Conservation (phyloP, 2,329 filamentous ascomycete species). For the Purpureocillium lavendulum region DNA sequence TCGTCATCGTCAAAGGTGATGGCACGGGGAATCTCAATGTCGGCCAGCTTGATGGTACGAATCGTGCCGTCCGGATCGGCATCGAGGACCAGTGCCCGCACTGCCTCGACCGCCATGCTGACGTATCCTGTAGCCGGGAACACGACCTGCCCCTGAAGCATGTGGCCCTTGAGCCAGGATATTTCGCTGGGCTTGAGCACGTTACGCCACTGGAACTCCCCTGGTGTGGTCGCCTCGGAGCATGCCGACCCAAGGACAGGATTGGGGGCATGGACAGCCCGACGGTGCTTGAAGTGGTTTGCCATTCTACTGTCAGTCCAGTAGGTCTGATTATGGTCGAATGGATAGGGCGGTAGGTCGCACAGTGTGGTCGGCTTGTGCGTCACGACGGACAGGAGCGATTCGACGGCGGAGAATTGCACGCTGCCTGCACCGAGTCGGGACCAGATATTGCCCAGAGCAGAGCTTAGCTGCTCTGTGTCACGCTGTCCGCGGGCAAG, state of each 20-base stretch:
- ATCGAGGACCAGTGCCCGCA: too few relatives aligned
- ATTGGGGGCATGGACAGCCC: background rate
- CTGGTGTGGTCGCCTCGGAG: background rate
- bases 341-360: background rate
- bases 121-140: conserved; percentile 27
- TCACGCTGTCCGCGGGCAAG: conserved; percentile 11
- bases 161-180: conserved; percentile 32
- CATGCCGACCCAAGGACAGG: background rate
- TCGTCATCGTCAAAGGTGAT: conserved; percentile 7
- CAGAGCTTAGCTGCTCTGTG: conserved; percentile 8
- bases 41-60: background rate
- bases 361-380: conserved; percentile 10
- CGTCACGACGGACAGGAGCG: conserved; percentile 7
- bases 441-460: conserved; percentile 4
- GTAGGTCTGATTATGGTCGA: background rate
- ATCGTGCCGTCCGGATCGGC: too few relatives aligned
- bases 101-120: conserved; percentile 22
- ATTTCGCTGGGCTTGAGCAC: conserved; percentile 8
- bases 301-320: too few relatives aligned
- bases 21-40: conserved; percentile 9
- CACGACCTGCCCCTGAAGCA: conserved; percentile 32
- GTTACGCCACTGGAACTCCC: conserved; percentile 9
- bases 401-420: conserved; percentile 1
- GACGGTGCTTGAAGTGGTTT: background rate
- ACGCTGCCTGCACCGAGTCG: conserved; percentile 1